Evolutionary conservation across 768 basidiomycete genomes (phyloP).

Genomic region (Boletellus emodensis): DNA sequence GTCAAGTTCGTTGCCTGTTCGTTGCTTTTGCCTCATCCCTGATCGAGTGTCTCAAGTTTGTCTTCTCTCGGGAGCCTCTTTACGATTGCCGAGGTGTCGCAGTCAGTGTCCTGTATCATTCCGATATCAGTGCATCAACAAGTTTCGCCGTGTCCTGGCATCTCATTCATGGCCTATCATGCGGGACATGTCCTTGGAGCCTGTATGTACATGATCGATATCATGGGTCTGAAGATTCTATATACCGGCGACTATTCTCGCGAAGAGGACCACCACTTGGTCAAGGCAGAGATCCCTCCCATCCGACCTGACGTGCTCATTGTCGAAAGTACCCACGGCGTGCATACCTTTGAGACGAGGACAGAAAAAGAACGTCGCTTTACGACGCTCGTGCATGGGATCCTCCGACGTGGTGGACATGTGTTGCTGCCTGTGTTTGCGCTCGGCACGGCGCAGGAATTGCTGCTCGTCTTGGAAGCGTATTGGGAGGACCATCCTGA

Average conservation of each 20-base stretch:
- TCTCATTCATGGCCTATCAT: slow-evolving; percentile 93
- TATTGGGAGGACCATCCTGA: slow-evolving; percentile 96
- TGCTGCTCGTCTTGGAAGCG: slow-evolving; percentile 89
- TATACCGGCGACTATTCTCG: slow-evolving; percentile 98
- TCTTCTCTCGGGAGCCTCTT: slow-evolving; percentile 73
- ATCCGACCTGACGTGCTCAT: slow-evolving; percentile 91
- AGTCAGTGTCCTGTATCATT: slow-evolving; percentile 78
- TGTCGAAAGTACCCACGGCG: slow-evolving; percentile 94
- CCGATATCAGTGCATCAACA: slow-evolving; percentile 88
- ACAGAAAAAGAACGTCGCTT: slow-evolving; percentile 90
- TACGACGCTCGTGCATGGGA: slow-evolving; percentile 84
- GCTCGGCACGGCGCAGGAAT: slow-evolving; percentile 90
- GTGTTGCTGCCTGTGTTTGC: slow-evolving; percentile 95
- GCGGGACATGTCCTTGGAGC: slow-evolving; percentile 97
- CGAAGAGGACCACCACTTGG: slow-evolving; percentile 93
- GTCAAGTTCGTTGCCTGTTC: slow-evolving; percentile 59
- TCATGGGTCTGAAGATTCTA: slow-evolving; percentile 87
- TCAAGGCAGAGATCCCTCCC: slow-evolving; percentile 91
- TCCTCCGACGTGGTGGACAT: slow-evolving; percentile 87
- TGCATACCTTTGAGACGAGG: slow-evolving; percentile 81
- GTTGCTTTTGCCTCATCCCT: background rate
- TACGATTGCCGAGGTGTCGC: slow-evolving; percentile 68
- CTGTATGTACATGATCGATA: slow-evolving; percentile 96
- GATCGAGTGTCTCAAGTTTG: slow-evolving; percentile 31
- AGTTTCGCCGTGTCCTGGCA: slow-evolving; percentile 83